These are phyloP conservation scores for Daldinia bambusicola DNA, from an alignment of 495 filamentous ascomycete genomes.

Conservation along the genomic window DNA sequence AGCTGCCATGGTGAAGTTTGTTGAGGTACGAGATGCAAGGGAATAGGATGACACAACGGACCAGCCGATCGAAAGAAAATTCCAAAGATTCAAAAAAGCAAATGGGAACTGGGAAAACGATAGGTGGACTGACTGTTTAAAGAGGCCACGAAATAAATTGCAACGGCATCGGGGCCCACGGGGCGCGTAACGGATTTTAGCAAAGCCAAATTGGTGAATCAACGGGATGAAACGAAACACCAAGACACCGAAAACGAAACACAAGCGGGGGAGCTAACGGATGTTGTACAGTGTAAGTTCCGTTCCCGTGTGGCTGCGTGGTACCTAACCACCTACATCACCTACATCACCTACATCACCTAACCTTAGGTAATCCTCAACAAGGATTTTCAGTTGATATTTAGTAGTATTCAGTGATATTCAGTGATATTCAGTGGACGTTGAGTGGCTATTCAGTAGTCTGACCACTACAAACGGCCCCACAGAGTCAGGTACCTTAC, in stretches of 20 bases:
- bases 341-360: too few relatives aligned
- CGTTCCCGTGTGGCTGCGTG: constrained; percentile 25
- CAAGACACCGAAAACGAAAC: constrained; percentile 10
- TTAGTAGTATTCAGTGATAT: background rate
- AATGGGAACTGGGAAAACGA: constrained; percentile 10
- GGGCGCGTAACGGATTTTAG: background rate
- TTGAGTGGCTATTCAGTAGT: constrained; percentile 3
- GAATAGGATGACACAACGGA: constrained; percentile 28
- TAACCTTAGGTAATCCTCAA: constrained; percentile 18
- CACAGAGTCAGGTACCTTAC: background rate
- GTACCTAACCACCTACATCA: too few relatives aligned
- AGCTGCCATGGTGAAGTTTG: constrained; percentile 49
- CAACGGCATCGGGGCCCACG: background rate
- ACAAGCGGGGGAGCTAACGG: background rate
- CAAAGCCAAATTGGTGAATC: background rate
- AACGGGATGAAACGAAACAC: constrained; percentile 1
- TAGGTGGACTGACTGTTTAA: background rate
- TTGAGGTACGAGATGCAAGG: background rate
- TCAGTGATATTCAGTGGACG: background rate
- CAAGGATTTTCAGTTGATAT: too few relatives aligned
- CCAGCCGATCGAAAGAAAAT: constrained; percentile 32
- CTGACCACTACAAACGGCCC: constrained; percentile 18
- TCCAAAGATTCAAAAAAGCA: too few relatives aligned
- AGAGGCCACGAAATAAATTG: constrained; percentile 8
- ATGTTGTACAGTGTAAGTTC: constrained; percentile 3